Conservation (phyloP, 2,329 filamentous ascomycete genomes). For the Keithomyces neogunnii region DNA sequence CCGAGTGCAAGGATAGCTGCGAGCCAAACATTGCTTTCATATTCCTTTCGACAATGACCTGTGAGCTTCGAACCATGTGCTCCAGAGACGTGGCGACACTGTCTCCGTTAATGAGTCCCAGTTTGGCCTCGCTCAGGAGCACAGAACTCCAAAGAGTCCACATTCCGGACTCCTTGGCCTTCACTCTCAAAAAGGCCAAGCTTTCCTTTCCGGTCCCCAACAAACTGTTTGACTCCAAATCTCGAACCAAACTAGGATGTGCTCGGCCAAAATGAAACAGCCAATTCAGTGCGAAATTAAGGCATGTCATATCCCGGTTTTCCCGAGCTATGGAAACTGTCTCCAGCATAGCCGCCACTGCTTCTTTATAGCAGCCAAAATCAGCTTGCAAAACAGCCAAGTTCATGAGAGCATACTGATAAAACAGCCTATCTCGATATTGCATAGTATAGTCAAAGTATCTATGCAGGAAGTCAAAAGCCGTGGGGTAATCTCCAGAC, state of each 20-base stretch:
- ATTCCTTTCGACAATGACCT: slow-evolving; percentile 70
- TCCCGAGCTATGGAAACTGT: slow-evolving; percentile 91
- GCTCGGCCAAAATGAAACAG: slow-evolving; percentile 88
- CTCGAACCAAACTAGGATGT: slow-evolving; percentile 65
- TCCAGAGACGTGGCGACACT: slow-evolving; percentile 59
- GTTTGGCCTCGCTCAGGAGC: slow-evolving; percentile 75
- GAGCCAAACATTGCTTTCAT: slow-evolving; percentile 65
- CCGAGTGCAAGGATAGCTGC: slow-evolving; percentile 62
- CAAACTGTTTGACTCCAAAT: slow-evolving; percentile 63
- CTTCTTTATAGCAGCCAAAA: slow-evolving; percentile 85
- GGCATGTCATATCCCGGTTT: slow-evolving; percentile 81
- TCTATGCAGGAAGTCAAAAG: slow-evolving; percentile 83
- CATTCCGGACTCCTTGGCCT: slow-evolving; percentile 79
- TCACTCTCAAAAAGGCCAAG: slow-evolving; percentile 72
- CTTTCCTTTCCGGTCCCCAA: slow-evolving; percentile 73
- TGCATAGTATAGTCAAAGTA: slow-evolving; percentile 98
- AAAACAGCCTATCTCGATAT: slow-evolving; percentile 71
- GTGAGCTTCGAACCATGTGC: slow-evolving; percentile 71
- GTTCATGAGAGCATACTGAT: slow-evolving; percentile 92
- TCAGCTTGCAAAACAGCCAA: slow-evolving; percentile 89
- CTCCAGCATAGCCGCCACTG: slow-evolving; percentile 89
- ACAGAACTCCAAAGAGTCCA: slow-evolving; percentile 79
- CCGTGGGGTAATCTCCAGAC: slow-evolving; percentile 79
- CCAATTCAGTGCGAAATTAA: slow-evolving; percentile 96
- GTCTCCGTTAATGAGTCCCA: slow-evolving; percentile 65